Evolutionary conservation across 2,329 filamentous ascomycete species (phyloP), one percentile per base, ranked within the genome.

Genomic region (Colletotrichum plurivorum): DNA sequence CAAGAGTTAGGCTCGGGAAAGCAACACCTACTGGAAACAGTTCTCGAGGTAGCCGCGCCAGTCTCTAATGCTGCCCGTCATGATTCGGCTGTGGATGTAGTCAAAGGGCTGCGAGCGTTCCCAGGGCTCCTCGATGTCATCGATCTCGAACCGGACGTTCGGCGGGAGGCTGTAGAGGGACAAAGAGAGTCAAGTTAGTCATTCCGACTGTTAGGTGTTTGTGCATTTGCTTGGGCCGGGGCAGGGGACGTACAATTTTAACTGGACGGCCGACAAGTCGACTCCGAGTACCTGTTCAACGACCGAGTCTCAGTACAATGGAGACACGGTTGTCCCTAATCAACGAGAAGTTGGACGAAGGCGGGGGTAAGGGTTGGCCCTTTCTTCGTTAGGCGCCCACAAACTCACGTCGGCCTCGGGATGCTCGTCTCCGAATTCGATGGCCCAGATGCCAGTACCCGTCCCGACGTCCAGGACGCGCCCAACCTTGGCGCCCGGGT

Each of bases 71-170:
- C 55, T 57, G 3, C 55, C 55, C 9, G 39, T 57, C 72, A 90
- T 80, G 71, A 87, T 81, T 49, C 86, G 84, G 5, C 85, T 85
- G 75, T 90, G 89, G 71, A 91, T 86, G 73, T 86, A 87, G 77
- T 90, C 88, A 74, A 88, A 88, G 55, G 83, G 78, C 3, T 80
- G 73, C 2, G 83, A 81, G 64, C 68, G 74, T 4, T 71, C 67
- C 73, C 71, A 75, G 18, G 71, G 69, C 10, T 73, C 53, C 56
- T 76, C 70, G 3, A 75, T 39, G 67, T 82, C 78, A 54, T 83
- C 81, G 55, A 83, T 75, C 66, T 80, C 73, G 59, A 83, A 83
- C 3, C 20, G 20, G 20, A 22, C 20, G 20, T 22, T 22, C 20
- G 20, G 20, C 20, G 45, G 45, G 13, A 46, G 2, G 45, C 45